These are phyloP conservation scores for Dipteronia sinensis DNA, from an alignment of 345 rosid genomes.

Conservation along the genomic window DNA sequence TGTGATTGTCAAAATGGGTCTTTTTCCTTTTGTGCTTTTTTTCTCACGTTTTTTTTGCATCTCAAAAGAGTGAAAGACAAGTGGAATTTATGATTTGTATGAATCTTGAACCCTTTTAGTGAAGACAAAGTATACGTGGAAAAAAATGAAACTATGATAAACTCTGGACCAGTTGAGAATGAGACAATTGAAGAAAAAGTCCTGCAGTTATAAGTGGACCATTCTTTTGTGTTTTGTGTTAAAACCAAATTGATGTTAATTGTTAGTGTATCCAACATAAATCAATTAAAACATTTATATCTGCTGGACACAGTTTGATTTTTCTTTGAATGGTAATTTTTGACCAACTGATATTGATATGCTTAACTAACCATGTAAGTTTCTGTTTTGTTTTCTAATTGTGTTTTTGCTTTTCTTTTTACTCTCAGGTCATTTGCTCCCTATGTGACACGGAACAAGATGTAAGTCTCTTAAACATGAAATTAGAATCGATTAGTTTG, in stretches of 20 bases:
- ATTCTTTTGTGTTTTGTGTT: conserved; percentile 24
- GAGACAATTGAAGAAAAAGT: conserved; percentile 22
- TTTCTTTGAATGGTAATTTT: background rate
- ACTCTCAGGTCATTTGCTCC: conserved; percentile 65
- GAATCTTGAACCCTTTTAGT: background rate
- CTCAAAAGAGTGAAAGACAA: conserved; percentile 15
- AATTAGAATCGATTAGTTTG: background rate
- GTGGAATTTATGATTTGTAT: conserved; percentile 6
- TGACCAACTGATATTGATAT: conserved; percentile 2
- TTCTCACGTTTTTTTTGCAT: conserved; percentile 2
- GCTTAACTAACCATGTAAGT: background rate
- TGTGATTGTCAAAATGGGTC: conserved; percentile 20
- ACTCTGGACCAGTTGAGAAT: conserved; percentile 5
- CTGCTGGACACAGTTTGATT: background rate
- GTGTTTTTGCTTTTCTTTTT: background rate
- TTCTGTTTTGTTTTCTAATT: conserved; percentile 7
- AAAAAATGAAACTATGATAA: conserved; percentile 5
- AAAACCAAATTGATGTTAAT: conserved; percentile 21
- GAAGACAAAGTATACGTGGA: background rate
- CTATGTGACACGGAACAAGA: conserved; percentile 64
- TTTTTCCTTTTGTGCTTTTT: background rate
- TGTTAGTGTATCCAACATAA: background rate
- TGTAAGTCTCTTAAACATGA: conserved; percentile 38
- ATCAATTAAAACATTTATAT: background rate
- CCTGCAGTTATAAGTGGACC: background rate